These are phyloP conservation scores for Zancudomyces culisetae DNA, from an alignment of 371 early-diverging fungal genomes.

Conservation along the genomic window DNA sequence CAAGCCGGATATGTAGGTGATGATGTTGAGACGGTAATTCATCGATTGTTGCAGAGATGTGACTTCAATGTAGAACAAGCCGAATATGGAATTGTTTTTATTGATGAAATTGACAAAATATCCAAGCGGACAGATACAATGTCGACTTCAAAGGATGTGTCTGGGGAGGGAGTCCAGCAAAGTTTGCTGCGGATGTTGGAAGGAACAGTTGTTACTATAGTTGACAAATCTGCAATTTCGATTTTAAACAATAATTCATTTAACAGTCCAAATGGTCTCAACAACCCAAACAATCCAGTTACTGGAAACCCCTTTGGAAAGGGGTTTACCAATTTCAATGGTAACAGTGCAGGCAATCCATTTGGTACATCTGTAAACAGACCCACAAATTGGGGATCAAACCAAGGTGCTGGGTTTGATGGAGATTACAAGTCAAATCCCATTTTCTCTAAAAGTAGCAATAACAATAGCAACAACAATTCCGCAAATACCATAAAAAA, in stretches of 20 bases:
- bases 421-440: too few relatives aligned
- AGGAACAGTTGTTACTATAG: slow-evolving; percentile 67
- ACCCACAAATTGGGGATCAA: too few relatives aligned
- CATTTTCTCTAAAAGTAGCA: too few relatives aligned
- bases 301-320: too few relatives aligned
- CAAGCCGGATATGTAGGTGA: slow-evolving; percentile 90
- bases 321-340: too few relatives aligned
- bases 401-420: too few relatives aligned
- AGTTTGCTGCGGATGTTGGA: slow-evolving; percentile 74
- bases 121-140: slow-evolving; percentile 51
- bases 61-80: slow-evolving; percentile 72
- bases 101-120: slow-evolving; percentile 86
- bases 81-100: slow-evolving; percentile 81
- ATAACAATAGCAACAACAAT: too few relatives aligned
- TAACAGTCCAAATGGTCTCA: neutral
- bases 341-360: too few relatives aligned
- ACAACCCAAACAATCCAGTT: neutral
- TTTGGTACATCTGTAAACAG: too few relatives aligned
- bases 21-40: slow-evolving; percentile 75
- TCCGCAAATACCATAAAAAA: too few relatives aligned
- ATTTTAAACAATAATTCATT: neutral
- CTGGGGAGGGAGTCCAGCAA: slow-evolving; percentile 88
- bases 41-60: slow-evolving; percentile 63
- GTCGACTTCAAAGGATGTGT: slow-evolving; percentile 66
- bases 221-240: slow-evolving; percentile 47